Percentiles rank a stretch among this genome's conserved stretches.
These are phyloP conservation scores for Picea sitchensis DNA, from an alignment of 75 land plant species.

Conservation along the genomic window DNA sequence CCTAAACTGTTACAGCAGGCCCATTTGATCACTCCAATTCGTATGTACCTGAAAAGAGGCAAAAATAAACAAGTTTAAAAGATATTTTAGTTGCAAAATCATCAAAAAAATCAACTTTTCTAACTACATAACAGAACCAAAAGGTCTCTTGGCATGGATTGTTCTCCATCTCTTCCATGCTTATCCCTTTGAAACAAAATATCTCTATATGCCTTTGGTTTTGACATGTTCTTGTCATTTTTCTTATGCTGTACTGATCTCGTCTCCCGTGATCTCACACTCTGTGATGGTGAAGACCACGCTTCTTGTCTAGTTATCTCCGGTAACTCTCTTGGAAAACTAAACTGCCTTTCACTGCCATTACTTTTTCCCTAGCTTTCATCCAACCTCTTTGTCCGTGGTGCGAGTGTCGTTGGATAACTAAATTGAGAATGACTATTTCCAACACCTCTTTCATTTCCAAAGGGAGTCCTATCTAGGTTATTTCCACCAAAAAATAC, in stretches of 20 bases:
- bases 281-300: constrained; percentile 43
- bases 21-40: too few species aligned
- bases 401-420: constrained; percentile 12
- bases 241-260: constrained; percentile 19
- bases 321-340: constrained; percentile 58
- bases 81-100: too few species aligned
- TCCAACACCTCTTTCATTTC: constrained; percentile 18
- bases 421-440: constrained; percentile 18
- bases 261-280: constrained; percentile 35
- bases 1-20: too few species aligned
- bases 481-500: constrained; percentile 19
- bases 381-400: constrained; percentile 12
- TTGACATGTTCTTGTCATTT: constrained; percentile 20
- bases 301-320: constrained; percentile 42
- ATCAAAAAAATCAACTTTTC: too few species aligned
- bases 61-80: too few species aligned
- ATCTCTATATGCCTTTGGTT: constrained; percentile 5
- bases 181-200: constrained; percentile 8
- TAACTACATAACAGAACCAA: too few species aligned
- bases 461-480: constrained; percentile 6
- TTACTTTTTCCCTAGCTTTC: constrained; percentile 18
- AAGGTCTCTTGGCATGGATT: too few species aligned
- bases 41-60: too few species aligned
- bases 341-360: constrained; percentile 20
- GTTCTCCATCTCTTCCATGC: constrained; percentile 26